Conservation (phyloP, 2,329 filamentous ascomycete genomes). For the Fusarium tupiense region DNA sequence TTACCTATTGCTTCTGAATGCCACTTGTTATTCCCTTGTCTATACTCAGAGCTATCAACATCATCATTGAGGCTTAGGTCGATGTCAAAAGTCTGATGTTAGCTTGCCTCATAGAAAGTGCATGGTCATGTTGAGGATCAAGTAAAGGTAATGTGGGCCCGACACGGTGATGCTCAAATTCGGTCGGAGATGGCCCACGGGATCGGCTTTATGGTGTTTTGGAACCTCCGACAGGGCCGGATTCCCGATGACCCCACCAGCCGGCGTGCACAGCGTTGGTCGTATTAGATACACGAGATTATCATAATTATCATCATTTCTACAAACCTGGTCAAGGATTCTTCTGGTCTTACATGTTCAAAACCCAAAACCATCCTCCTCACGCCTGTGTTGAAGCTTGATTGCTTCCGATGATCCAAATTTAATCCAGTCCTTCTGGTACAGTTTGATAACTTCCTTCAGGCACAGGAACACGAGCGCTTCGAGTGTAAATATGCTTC, state of each 20-base stretch:
- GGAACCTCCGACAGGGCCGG: conserved; percentile 17
- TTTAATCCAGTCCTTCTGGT: conserved; percentile 4
- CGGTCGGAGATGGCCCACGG: conserved; percentile 25
- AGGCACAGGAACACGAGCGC: conserved; percentile 57
- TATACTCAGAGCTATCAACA: background rate
- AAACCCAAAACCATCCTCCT: background rate
- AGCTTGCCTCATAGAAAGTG: background rate
- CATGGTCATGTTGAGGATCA: background rate
- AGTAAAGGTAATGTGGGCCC: background rate
- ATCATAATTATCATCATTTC: background rate
- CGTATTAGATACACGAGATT: background rate
- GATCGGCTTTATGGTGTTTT: conserved; percentile 29
- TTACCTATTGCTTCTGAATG: background rate
- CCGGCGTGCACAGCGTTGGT: background rate
- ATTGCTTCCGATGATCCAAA: background rate
- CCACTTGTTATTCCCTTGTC: background rate
- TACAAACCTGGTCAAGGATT: background rate
- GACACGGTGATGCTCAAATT: conserved; percentile 9
- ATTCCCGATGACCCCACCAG: conserved; percentile 17
- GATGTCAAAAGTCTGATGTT: background rate
- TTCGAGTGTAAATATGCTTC: conserved; percentile 57
- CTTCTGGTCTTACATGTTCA: background rate
- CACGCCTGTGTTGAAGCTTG: background rate
- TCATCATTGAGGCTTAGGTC: background rate
- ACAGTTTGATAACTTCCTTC: conserved; percentile 44